Base-by-base conservation (phyloP, 805 yeast species). In the Hanseniaspora lachancei region DNA sequence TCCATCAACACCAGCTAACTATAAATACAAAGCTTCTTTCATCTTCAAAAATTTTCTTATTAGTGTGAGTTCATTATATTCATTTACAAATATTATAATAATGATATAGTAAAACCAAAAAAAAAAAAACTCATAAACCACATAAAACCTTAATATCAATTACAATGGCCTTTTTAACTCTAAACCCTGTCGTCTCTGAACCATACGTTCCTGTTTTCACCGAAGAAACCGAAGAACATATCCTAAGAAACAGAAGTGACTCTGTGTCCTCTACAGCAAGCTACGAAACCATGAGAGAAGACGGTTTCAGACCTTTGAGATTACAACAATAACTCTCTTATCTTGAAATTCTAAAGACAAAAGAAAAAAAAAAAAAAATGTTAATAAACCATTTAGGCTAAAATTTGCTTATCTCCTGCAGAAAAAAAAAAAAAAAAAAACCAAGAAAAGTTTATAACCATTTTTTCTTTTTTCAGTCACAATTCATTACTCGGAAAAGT, bases 81-180 rank as follows among this genome's bases (percentile, higher is more conserved):
- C n/a, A n/a, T n/a, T n/a, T n/a, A n/a, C n/a, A n/a, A n/a, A n/a
- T n/a, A n/a, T n/a, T n/a, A n/a, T n/a, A n/a, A n/a, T n/a, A n/a
- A n/a, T n/a, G n/a, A n/a, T n/a, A n/a, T n/a, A n/a, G 34, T 29
- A 29, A 29, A 29, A 29, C 35, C 35, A 32, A 29, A 5, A 32
- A 32, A 10, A 32, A 4, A 32, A 12, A 32, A 2, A 32, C 15
- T 12, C 5, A 27, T 12, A 32, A 32, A 12, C 10, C 15, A 32
- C 5, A 27, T 12, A 32, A 32, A 12, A 32, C 16, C 2, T 5
- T 27, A 36, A 47, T 21, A 47, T 29, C 42, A 10, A 8, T 12
- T 10, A 47, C 5, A 54, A 54, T 54, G 57, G 54, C 47, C 54
- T 54, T 41, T 40, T 54, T 54, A 54, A 48, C 49, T 24, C 29